Evolutionary conservation across 2,329 filamentous ascomycete genomes (phyloP), one percentile per base, ranked within the genome.

Genomic region (Aspergillus pseudoterreus): DNA sequence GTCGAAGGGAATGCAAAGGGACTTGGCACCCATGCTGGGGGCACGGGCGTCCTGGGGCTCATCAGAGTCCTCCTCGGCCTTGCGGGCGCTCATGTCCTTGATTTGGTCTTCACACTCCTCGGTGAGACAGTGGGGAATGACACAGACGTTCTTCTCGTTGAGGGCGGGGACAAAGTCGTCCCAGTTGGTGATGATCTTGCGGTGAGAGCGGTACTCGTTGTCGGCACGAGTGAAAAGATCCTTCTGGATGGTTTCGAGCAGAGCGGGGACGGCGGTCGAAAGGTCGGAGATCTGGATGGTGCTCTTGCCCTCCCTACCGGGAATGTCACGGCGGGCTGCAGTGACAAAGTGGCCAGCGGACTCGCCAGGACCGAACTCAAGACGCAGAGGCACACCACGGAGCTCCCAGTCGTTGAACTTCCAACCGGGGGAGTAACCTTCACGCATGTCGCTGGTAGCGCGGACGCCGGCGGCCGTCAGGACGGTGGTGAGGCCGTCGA

Each of bases 371-470:
- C 95, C 95, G 67, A 96, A 96, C 73, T 99, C 94, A 53, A 99
- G 81, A 53, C 94, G 88, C 35, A 99, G 82, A 43, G 95, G 94
- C 39, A 97, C 88, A 69, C 95, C 94, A 75, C 92, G 95, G 63
- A 97, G 81, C 73, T 99, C 95, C 90, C 91, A 96, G 75, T 99
- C 92, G 75, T 95, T 95, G 80, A 99, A 99, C 75, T 99, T 99
- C 86, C 88, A 97, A 58, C 90, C 91, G 36, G 94, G 92, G 54
- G 91, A 84, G 72, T 97, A 96, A 59, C 88, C 88, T 47, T 97
- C 92, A 53, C 95, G 86, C 69, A 84, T 82, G 69, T 99, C 94
- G 47, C 86, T 83, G 59, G 95, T 87, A 52, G 84, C 82, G 52
- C 94, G 88, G 36, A 99, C 78, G 50, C 86, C 86, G 17, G 82